Evolutionary conservation across 352 stramenopile genomes (phyloP), one percentile per base, ranked within the genome.

Genomic region (Globisporangium paroecandrum): DNA sequence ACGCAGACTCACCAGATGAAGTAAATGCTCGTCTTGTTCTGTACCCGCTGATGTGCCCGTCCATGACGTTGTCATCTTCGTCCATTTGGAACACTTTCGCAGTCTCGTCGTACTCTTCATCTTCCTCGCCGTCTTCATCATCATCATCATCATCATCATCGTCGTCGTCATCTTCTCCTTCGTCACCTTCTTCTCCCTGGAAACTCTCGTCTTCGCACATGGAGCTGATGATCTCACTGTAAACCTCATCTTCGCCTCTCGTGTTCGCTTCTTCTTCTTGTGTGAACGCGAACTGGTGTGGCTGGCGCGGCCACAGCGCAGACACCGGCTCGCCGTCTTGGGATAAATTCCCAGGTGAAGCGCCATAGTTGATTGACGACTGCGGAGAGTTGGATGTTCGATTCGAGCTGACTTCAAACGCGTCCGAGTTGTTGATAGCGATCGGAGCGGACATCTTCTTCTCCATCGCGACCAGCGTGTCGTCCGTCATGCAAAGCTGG

Each of bases 201-300:
- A 88, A 81, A 22, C 73, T 79, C 34, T 93, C 85, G 53, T 84
- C 83, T 41, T 90, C 80, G 20, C 83, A 77, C 53, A 87, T 77
- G 12, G 85, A 91, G 38, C 71, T 81, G 25, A 89, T 71, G 70
- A 92, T 78, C 62, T 95, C 87, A 46, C 82, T 91, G 74, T 95
- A 95, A 6, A 95, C 81, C 63, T 93, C 87, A 38, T 93, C 87
- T 70, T 93, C 82, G 9, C 69, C 78, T 25, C 78, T 72, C 9
- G 74, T 54, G 12, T 78, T 83, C 32, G 74, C 77, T 57, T 94
- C 86, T 69, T 95, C 85, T 64, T 92, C 85, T 67, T 95, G 87
- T 15, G 87, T 92, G 58, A 95, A 95, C 8, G 84, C 87, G 64
- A 95, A 95, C 69, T 95, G 82, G 62, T 93, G 83, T 10, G 87